Base-by-base conservation (phyloP, 495 filamentous ascomycete genomes). In the Neurospora pannonica region DNA sequence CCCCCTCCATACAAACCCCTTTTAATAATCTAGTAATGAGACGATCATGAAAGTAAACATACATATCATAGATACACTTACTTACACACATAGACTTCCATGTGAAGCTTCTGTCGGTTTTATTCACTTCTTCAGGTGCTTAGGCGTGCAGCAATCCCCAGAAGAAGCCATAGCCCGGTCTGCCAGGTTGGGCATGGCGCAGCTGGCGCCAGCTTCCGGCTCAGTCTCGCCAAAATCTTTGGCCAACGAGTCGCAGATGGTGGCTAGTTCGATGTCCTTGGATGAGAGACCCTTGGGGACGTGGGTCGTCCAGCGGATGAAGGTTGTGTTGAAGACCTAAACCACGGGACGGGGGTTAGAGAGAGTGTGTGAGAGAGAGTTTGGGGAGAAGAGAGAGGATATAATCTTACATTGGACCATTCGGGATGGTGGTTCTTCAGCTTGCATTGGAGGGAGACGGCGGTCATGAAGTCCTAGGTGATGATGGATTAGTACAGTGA, bases 221-320 rank as follows among this genome's bases (percentile, higher is more conserved):
- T 42, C 74, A 39, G 84, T 76, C 77, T 90, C 90, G 42, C 87
- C 87, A 75, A 87, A 84, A 71, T 84, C 82, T 19, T 38, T 70
- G 19, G 88, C 89, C 37, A 89, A 84, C 72, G 86, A 78, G 79
- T 94, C 92, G 80, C 92, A 94, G 74, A 88, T 86, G 48, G 79
- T 81, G 1, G 92, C 92, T 82, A 94, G 86, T 19, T 85, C 79
- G 43, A 91, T 80, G 77, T 95, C 92, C 75, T 90, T 91, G 34
- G 82, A 74, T 0, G 90, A 91, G n/a, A 95, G 84, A n/a, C 92
- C 92, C 28, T 85, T 84, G 10, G 91, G 91, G 62, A 84, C 84
- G 81, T 95, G 92, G 21, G 92, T 94, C 13, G 92, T 94, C 92
- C 91, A 94, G 48, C 89, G 85, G 72, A 92, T 89, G 76, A 85